These are phyloP conservation scores for Penicillium digitatum DNA, from an alignment of 2,329 filamentous ascomycete genomes.

Conservation along the genomic window DNA sequence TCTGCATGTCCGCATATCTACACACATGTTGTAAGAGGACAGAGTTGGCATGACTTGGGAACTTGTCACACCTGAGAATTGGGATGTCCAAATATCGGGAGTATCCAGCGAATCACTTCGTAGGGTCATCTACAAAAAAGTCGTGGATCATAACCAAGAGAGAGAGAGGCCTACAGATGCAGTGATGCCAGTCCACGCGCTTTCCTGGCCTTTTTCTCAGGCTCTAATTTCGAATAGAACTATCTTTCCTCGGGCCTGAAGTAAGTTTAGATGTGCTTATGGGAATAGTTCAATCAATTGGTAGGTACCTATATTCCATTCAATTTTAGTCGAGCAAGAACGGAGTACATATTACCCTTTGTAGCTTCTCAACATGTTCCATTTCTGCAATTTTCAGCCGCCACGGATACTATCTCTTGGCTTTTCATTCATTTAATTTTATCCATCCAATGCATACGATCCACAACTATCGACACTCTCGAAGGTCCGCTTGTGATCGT, in stretches of 20 bases:
- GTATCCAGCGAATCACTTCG: not conserved
- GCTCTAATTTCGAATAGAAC: conserved; percentile 2
- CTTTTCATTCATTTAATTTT: too few relatives aligned
- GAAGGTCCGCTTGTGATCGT: conserved; percentile 23
- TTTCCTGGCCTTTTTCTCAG: not conserved
- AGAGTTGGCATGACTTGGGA: not conserved
- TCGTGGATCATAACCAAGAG: not conserved
- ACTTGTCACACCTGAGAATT: not conserved
- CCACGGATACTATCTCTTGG: not conserved
- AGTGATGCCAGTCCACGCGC: conserved; percentile 9
- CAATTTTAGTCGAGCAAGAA: not conserved
- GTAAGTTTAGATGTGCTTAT: not conserved
- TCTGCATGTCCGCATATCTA: conserved; percentile 3
- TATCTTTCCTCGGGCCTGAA: not conserved
- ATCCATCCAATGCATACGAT: conserved; percentile 14
- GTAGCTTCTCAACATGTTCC: not conserved
- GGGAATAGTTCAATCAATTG: not conserved
- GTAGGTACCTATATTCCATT: not conserved
- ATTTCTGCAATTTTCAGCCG: not conserved
- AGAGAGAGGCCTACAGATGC: not conserved
- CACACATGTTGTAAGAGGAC: not conserved
- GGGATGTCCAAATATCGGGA: not conserved
- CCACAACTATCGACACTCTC: conserved; percentile 22
- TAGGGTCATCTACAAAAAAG: not conserved
- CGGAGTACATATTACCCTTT: conserved; percentile 2